phyloP scores from a whole-genome alignment of 352 stramenopile genomes.

The Globisporangium parvum region DNA sequence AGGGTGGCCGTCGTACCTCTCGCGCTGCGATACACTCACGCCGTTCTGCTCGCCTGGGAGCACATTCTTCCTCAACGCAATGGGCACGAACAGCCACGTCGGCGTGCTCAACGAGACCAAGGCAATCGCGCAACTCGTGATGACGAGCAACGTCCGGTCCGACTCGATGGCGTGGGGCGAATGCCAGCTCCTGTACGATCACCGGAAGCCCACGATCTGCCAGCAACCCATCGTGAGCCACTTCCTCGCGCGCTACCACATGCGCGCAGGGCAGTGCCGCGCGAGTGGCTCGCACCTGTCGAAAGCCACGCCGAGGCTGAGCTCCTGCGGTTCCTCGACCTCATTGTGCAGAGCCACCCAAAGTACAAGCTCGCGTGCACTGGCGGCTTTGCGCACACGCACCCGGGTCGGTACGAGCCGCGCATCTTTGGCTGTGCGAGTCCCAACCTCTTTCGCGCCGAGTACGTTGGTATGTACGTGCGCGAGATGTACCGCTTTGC shows the following conservation, averaged over 20 bases:
- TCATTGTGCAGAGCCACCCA: constrained; percentile 18
- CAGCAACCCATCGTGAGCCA: constrained; percentile 15
- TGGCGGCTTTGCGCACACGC: constrained; percentile 14
- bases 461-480: constrained; percentile 15
- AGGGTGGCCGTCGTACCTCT: constrained; percentile 17
- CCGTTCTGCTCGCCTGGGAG: constrained; percentile 14
- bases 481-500: constrained; percentile 6
- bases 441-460: constrained; percentile 14
- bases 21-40: constrained; percentile 12
- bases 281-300: background rate
- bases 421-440: constrained; percentile 20
- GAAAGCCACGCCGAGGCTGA: constrained; percentile 11
- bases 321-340: constrained; percentile 15
- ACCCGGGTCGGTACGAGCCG: constrained; percentile 9
- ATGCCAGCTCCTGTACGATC: constrained; percentile 13
- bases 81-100: constrained; percentile 15
- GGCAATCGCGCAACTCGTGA: constrained; percentile 12
- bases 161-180: constrained; percentile 18
- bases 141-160: constrained; percentile 16
- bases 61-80: constrained; percentile 20
- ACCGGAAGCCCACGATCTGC: constrained; percentile 15
- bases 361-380: constrained; percentile 13
- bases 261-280: constrained; percentile 1
- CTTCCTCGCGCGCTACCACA: constrained; percentile 16
- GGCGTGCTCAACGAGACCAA: constrained; percentile 12